These are phyloP conservation scores for Coffea humblotiana DNA, from an alignment of 305 asterid species.

Conservation along the genomic window DNA sequence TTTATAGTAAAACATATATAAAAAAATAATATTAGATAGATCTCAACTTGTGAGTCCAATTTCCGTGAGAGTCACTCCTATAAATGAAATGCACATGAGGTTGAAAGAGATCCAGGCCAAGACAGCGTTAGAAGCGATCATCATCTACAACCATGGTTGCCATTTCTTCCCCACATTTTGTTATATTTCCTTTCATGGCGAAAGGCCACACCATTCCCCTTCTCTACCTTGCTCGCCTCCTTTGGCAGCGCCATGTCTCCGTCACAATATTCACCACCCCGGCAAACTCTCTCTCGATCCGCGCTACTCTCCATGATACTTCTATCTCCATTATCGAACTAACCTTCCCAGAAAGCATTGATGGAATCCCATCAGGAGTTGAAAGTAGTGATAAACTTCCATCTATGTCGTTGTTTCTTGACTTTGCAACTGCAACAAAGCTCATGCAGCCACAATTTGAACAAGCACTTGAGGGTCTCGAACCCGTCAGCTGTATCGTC, in stretches of 20 bases:
- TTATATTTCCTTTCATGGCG: conserved; percentile 66
- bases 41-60: too few species aligned
- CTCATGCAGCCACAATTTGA: conserved; percentile 59
- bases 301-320: conserved; percentile 28
- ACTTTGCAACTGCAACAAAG: conserved; percentile 40
- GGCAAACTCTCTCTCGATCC: conserved; percentile 46
- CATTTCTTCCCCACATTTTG: conserved; percentile 45
- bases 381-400: conserved; percentile 61
- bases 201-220: conserved; percentile 77
- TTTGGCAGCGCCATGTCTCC: conserved; percentile 43
- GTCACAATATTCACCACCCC: conserved; percentile 71
- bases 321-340: conserved; percentile 43
- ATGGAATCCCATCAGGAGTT: conserved; percentile 53
- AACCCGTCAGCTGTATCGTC: conserved; percentile 46
- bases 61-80: background rate
- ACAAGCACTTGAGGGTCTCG: conserved; percentile 30
- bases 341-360: conserved; percentile 48
- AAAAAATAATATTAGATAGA: too few species aligned
- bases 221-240: conserved; percentile 67
- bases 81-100: background rate
- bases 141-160: conserved; percentile 31
- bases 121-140: background rate
- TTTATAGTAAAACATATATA: too few species aligned
- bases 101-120: background rate
- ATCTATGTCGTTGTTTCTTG: conserved; percentile 35